Percentiles rank a stretch among this genome's conserved stretches.
These are phyloP conservation scores for Volvariella surrecta DNA, from an alignment of 1,284 basidiomycete species.

Conservation along the genomic window DNA sequence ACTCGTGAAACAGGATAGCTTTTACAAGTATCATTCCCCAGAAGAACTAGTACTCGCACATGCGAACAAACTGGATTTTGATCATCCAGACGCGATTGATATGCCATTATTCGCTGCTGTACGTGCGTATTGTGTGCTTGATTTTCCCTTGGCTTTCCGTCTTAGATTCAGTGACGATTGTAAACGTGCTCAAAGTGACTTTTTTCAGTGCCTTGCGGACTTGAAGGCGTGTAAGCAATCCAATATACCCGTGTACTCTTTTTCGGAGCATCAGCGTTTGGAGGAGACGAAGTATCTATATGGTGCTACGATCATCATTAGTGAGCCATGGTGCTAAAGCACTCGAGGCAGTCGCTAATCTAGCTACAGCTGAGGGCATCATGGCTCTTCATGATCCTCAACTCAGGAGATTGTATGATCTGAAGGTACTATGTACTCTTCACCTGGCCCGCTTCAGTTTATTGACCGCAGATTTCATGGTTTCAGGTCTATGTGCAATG, in stretches of 20 bases:
- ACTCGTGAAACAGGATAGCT: conserved; percentile 64
- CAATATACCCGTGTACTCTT: conserved; percentile 92
- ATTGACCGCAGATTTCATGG: too few relatives aligned
- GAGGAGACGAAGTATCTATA: conserved; percentile 89
- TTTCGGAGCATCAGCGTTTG: conserved; percentile 83
- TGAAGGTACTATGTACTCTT: conserved; percentile 80
- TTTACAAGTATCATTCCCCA: conserved; percentile 77
- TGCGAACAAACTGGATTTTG: conserved; percentile 84
- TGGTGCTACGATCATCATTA: conserved; percentile 91
- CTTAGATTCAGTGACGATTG: too few relatives aligned
- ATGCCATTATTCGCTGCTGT: conserved; percentile 81
- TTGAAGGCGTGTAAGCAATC: conserved; percentile 77
- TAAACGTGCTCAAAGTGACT: too few relatives aligned
- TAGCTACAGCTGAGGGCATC: conserved; percentile 74
- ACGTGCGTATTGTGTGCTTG: conserved; percentile 14
- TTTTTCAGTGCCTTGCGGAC: conserved; percentile 77
- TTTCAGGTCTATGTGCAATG: conserved; percentile 86
- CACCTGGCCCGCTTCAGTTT: too few relatives aligned
- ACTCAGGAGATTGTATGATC: conserved; percentile 80
- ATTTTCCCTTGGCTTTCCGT: not conserved
- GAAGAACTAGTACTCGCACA: conserved; percentile 81
- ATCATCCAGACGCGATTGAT: conserved; percentile 92
- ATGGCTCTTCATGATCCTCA: conserved; percentile 80
- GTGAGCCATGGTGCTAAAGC: conserved; percentile 26
- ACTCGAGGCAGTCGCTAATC: conserved; percentile 3